Evolutionary conservation across 1,139 yeast species (phyloP), one percentile per base, ranked within the genome.

Genomic region (Kurtzmaniella quercitrusa): DNA sequence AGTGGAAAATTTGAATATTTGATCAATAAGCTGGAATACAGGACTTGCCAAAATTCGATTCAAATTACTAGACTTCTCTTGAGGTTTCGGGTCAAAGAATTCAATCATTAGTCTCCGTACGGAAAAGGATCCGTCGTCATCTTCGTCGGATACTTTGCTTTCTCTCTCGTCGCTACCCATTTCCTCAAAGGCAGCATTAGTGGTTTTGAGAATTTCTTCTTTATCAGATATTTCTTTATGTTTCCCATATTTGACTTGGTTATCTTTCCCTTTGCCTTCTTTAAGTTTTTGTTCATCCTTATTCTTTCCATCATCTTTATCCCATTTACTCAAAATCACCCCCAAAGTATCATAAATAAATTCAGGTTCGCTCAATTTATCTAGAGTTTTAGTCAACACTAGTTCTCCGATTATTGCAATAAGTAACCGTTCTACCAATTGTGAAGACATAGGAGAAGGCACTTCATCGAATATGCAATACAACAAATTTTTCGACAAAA

Each of bases 361-460:
- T 7, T 55, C 52, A 0, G 69, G 69, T 2, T 63, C 49, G 1
- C 71, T 49, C 14, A 70, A 46, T 47, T 60, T 63, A 1, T 50
- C 54, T 4, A 69, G 45, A 1, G 62, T 45, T 42, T 65, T 66
- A 9, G 45, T 55, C 9, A 71, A 42, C 7, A 71, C 66, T 46
- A 71, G 50, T 50, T 71, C 76, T 7, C 68, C 61, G 32, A 69
- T 44, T 14, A 69, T 46, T 3, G 61, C 42, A 2, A 56, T 52
- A 1, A 67, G 54, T 33, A 71, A 57, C 36, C 57, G 60, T 36
- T 54, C 50, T 2, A 63, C 54, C 3, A 71, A 68, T 20, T 56
- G 55, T 1, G 74, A 66, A 19, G 60, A 52, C 1, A 58, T 48
- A 1, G 63, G 53, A 14, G 47, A 47, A 2, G 47, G 18, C 9